phyloP scores from a whole-genome alignment of 768 basidiomycete genomes.

The Pholiota molesta region DNA sequence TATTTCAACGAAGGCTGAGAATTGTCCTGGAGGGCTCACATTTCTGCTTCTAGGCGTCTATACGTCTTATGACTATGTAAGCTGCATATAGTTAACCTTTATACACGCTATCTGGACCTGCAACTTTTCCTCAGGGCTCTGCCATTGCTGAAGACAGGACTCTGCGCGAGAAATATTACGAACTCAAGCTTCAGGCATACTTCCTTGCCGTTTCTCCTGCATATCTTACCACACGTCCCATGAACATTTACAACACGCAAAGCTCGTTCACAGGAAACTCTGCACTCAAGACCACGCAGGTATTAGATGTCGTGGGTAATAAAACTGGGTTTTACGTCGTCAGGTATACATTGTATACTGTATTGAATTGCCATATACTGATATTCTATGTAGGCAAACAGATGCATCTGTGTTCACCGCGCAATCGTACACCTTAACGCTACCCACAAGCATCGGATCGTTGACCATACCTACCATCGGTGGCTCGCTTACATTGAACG shows the following conservation, averaged over 20 bases:
- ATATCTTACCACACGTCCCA: conserved; percentile 48
- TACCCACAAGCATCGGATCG: conserved; percentile 48
- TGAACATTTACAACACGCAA: conserved; percentile 41
- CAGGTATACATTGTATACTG: conserved; percentile 26
- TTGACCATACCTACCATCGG: conserved; percentile 47
- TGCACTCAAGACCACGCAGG: conserved; percentile 52
- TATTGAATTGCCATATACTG: neutral
- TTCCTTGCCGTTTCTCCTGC: conserved; percentile 54
- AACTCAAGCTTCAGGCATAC: conserved; percentile 53
- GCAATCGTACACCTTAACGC: conserved; percentile 44
- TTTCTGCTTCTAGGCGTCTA: conserved; percentile 35
- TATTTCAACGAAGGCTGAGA: neutral
- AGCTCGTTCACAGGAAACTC: conserved; percentile 50
- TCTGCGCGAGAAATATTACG: conserved; percentile 56
- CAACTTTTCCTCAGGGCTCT: conserved; percentile 36
- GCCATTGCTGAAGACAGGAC: conserved; percentile 55
- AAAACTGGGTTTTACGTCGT: conserved; percentile 51
- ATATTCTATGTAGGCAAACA: conserved; percentile 31
- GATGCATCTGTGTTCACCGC: conserved; percentile 40
- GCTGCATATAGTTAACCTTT: conserved; percentile 1
- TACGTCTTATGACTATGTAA: conserved; percentile 48
- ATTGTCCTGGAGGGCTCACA: neutral
- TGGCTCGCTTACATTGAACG: conserved; percentile 44
- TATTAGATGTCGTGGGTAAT: conserved; percentile 49
- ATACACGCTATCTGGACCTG: no score